These are phyloP conservation scores for Suillus subaureus DNA, from an alignment of 768 basidiomycete genomes.

Conservation along the genomic window DNA sequence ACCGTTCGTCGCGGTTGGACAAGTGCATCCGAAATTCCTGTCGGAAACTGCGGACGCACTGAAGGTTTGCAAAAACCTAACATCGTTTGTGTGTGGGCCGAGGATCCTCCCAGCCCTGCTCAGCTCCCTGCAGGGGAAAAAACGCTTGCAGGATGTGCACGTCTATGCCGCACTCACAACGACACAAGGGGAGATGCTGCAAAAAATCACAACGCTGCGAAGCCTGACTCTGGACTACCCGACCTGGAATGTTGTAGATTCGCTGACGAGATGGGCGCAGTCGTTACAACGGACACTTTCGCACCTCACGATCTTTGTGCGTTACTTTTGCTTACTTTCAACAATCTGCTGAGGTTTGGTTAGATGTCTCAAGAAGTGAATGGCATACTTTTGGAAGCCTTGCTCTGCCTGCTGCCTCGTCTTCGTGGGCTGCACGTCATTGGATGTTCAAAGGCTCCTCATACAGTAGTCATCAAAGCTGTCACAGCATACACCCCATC, in stretches of 20 bases:
- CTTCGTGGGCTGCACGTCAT: slow-evolving; percentile 63
- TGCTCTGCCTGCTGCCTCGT: slow-evolving; percentile 51
- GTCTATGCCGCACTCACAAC: slow-evolving; percentile 55
- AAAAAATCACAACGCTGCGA: slow-evolving; percentile 41
- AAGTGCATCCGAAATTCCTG: slow-evolving; percentile 50
- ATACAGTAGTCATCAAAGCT: slow-evolving; percentile 48
- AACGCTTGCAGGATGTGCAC: slow-evolving; percentile 48
- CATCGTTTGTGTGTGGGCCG: slow-evolving; percentile 56
- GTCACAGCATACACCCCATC: slow-evolving; percentile 48
- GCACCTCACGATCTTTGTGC: slow-evolving; percentile 60
- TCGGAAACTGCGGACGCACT: slow-evolving; percentile 53
- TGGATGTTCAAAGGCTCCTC: slow-evolving; percentile 59
- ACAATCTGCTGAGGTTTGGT: not conserved
- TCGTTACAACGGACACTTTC: slow-evolving; percentile 47
- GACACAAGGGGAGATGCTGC: slow-evolving; percentile 48
- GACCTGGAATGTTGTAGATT: slow-evolving; percentile 63
- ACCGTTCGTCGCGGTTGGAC: slow-evolving; percentile 41
- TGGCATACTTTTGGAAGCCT: slow-evolving; percentile 47
- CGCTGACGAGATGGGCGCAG: slow-evolving; percentile 58
- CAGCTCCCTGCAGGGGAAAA: slow-evolving; percentile 44
- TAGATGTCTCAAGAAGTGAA: slow-evolving; percentile 64
- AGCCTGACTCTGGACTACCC: slow-evolving; percentile 57
- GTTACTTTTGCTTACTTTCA: slow-evolving; percentile 24
- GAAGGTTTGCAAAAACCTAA: slow-evolving; percentile 51
- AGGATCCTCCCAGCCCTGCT: slow-evolving; percentile 53